phyloP scores from a whole-genome alignment of 2,329 filamentous ascomycete genomes.

The Phialophora verrucosa region DNA sequence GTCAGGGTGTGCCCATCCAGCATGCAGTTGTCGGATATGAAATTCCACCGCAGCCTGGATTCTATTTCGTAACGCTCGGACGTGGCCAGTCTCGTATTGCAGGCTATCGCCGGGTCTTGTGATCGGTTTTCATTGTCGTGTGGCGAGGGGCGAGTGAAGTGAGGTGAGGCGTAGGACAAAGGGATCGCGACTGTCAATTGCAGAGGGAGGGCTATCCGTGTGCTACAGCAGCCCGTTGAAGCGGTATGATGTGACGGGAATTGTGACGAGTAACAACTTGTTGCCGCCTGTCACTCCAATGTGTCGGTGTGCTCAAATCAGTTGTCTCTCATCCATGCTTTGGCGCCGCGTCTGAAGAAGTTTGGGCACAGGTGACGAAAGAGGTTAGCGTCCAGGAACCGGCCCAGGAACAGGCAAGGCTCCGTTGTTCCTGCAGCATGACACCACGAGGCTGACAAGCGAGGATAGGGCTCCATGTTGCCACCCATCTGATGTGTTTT shows the following conservation, averaged over 20 bases:
- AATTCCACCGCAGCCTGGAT: background rate
- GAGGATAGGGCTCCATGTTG: background rate
- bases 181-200: slow-evolving; percentile 6
- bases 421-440: background rate
- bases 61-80: slow-evolving; percentile 5
- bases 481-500: background rate
- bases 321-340: background rate
- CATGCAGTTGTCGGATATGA: background rate
- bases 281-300: too few relatives aligned
- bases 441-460: slow-evolving; percentile 3
- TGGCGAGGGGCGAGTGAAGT: slow-evolving; percentile 3
- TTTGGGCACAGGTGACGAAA: slow-evolving; percentile 3
- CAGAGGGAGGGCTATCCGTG: background rate
- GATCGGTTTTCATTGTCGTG: background rate
- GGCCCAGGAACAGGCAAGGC: slow-evolving; percentile 8
- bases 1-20: background rate
- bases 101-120: slow-evolving; percentile 1
- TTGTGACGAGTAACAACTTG: background rate
- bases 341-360: slow-evolving; percentile 8
- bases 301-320: slow-evolving; percentile 1
- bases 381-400: slow-evolving; percentile 4
- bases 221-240: background rate
- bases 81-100: background rate
- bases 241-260: background rate
- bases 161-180: slow-evolving; percentile 13